These are phyloP conservation scores for Penicillium thymicola DNA, from an alignment of 2,329 filamentous ascomycete genomes.

Conservation along the genomic window DNA sequence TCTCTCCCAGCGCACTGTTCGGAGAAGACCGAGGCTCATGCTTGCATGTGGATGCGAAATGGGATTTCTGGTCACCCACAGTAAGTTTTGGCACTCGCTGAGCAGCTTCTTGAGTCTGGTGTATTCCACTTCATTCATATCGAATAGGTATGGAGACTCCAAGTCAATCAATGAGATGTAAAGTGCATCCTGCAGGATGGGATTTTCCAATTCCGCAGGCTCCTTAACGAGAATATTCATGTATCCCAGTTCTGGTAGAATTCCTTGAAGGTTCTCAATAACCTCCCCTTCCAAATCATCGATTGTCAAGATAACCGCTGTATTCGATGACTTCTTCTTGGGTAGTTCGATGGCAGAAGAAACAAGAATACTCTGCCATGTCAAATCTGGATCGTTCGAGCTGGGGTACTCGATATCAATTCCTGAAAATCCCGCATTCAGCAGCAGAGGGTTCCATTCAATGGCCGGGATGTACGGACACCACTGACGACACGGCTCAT, in stretches of 20 bases:
- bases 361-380: conserved; percentile 23
- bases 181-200: background rate
- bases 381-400: conserved; percentile 13
- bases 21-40: conserved; percentile 18
- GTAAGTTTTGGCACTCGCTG: conserved; percentile 6
- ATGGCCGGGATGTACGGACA: conserved; percentile 19
- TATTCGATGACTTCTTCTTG: background rate
- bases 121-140: conserved; percentile 4
- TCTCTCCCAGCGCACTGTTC: conserved; percentile 21
- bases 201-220: background rate
- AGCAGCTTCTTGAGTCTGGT: conserved; percentile 5
- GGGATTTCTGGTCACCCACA: conserved; percentile 15
- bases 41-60: conserved; percentile 2
- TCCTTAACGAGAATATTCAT: background rate
- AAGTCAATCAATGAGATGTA: conserved; percentile 18
- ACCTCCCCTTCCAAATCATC: background rate
- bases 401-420: conserved; percentile 21
- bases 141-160: conserved; percentile 2
- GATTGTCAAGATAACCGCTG: conserved; percentile 10
- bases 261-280: background rate
- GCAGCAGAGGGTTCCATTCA: conserved; percentile 16
- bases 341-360: conserved; percentile 11
- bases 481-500: conserved; percentile 19
- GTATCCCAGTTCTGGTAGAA: background rate
- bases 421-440: conserved; percentile 17